phyloP scores from a whole-genome alignment of 805 yeast genomes.

The Ogataea corticis region DNA sequence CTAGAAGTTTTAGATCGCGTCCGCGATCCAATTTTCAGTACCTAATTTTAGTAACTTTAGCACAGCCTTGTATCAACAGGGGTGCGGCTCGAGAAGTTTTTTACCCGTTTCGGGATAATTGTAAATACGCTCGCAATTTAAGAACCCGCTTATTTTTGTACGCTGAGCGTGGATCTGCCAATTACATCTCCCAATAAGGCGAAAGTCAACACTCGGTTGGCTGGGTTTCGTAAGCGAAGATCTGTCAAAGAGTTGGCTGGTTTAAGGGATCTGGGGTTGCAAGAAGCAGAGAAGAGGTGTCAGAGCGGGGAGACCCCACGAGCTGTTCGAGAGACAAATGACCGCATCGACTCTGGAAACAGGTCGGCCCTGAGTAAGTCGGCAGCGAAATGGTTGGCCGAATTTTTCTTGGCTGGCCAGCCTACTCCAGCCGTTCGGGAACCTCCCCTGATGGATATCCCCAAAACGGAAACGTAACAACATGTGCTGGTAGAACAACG shows the following conservation, averaged over 20 bases:
- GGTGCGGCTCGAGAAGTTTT: slow-evolving; percentile 19
- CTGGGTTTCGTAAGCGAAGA: background rate
- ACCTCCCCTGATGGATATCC: background rate
- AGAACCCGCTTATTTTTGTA: background rate
- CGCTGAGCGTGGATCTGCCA: background rate
- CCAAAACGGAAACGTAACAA: background rate
- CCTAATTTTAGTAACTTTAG: background rate
- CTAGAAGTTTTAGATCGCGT: slow-evolving; percentile 7
- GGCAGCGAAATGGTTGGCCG: too few relatives aligned
- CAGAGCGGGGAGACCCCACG: too few relatives aligned
- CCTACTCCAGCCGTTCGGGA: background rate
- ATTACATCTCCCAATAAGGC: background rate
- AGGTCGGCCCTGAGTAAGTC: too few relatives aligned
- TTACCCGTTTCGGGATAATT: slow-evolving; percentile 11
- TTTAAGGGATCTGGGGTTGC: background rate
- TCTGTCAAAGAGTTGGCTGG: slow-evolving; percentile 6
- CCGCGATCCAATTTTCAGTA: slow-evolving; percentile 20
- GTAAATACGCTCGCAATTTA: slow-evolving; percentile 4
- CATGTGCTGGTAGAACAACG: background rate
- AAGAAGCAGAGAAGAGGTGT: too few relatives aligned
- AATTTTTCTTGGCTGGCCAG: too few relatives aligned
- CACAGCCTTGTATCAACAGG: slow-evolving; percentile 6
- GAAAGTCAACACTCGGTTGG: background rate
- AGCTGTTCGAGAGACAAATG: too few relatives aligned
- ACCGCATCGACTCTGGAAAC: too few relatives aligned